phyloP scores from a whole-genome alignment of 495 filamentous ascomycete species.

The Lasiosphaeris hirsuta region DNA sequence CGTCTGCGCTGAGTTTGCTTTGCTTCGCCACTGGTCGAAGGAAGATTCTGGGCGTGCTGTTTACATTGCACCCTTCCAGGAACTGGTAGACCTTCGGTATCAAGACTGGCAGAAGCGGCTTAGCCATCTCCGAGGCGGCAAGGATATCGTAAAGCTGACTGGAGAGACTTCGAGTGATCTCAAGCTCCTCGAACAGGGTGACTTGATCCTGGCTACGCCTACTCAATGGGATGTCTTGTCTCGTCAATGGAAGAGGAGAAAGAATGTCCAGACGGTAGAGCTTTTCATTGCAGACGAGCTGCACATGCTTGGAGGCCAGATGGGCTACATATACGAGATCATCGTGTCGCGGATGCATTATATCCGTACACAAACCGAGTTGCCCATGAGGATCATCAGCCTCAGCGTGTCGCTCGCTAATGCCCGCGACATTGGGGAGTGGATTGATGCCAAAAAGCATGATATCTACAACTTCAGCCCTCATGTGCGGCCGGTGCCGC shows the following conservation, averaged over 20 bases:
- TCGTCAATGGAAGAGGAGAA: slow-evolving; percentile 90
- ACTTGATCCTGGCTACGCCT: slow-evolving; percentile 91
- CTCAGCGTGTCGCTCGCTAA: slow-evolving; percentile 92
- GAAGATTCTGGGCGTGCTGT: slow-evolving; percentile 74
- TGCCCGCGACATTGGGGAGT: slow-evolving; percentile 91
- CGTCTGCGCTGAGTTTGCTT: slow-evolving; percentile 89
- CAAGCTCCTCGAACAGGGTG: slow-evolving; percentile 80
- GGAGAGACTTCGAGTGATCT: slow-evolving; percentile 92
- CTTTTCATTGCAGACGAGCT: slow-evolving; percentile 96
- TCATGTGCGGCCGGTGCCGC: slow-evolving; percentile 75
- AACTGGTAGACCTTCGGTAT: slow-evolving; percentile 75
- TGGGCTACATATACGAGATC: slow-evolving; percentile 90
- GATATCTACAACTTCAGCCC: slow-evolving; percentile 99
- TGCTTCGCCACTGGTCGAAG: slow-evolving; percentile 83
- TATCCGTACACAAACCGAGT: slow-evolving; percentile 83
- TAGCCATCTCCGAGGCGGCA: slow-evolving; percentile 69
- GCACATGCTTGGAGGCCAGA: slow-evolving; percentile 88
- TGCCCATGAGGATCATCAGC: slow-evolving; percentile 80
- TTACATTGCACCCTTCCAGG: slow-evolving; percentile 95
- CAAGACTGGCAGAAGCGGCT: slow-evolving; percentile 83
- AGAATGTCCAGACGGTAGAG: slow-evolving; percentile 87
- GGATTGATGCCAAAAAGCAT: slow-evolving; percentile 98
- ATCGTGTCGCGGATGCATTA: slow-evolving; percentile 97
- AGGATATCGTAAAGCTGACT: slow-evolving; percentile 89
- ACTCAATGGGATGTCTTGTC: slow-evolving; percentile 94